These are phyloP conservation scores for Fennellomyces sp. DNA, from an alignment of 371 early-diverging fungal species.

Conservation along the genomic window DNA sequence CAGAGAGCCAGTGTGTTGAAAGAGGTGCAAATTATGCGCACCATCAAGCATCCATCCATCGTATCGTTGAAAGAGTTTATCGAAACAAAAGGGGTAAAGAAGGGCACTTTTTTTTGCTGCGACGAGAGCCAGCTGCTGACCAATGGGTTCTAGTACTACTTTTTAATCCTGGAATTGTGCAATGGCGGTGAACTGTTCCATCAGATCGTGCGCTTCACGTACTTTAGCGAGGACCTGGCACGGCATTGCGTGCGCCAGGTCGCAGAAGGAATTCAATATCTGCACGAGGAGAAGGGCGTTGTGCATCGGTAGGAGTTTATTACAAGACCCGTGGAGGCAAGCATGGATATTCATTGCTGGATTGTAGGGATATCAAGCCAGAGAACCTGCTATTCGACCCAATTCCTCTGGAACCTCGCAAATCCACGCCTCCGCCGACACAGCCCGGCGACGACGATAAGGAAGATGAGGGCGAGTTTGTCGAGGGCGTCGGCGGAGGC, in stretches of 20 bases:
- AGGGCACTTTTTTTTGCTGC: background rate
- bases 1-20: constrained; percentile 81
- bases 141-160: constrained; percentile 46
- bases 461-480: constrained; percentile 60
- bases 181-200: constrained; percentile 90
- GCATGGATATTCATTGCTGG: constrained; percentile 76
- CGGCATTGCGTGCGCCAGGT: constrained; percentile 89
- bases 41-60: constrained; percentile 80
- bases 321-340: no score
- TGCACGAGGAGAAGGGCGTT: constrained; percentile 87
- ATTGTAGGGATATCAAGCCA: constrained; percentile 88
- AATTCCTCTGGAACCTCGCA: constrained; percentile 51
- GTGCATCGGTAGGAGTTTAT: constrained; percentile 78
- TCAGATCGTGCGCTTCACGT: constrained; percentile 79
- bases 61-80: constrained; percentile 69
- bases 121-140: background rate
- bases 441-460: constrained; percentile 37
- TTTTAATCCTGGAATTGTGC: constrained; percentile 78
- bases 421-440: constrained; percentile 4
- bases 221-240: constrained; percentile 76
- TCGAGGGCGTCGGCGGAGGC: constrained; percentile 62
- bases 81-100: constrained; percentile 64
- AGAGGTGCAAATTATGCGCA: constrained; percentile 87
- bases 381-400: constrained; percentile 91
- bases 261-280: constrained; percentile 83